Conservation (phyloP, 2,329 filamentous ascomycete genomes). For the Monosporascus sp. region DNA sequence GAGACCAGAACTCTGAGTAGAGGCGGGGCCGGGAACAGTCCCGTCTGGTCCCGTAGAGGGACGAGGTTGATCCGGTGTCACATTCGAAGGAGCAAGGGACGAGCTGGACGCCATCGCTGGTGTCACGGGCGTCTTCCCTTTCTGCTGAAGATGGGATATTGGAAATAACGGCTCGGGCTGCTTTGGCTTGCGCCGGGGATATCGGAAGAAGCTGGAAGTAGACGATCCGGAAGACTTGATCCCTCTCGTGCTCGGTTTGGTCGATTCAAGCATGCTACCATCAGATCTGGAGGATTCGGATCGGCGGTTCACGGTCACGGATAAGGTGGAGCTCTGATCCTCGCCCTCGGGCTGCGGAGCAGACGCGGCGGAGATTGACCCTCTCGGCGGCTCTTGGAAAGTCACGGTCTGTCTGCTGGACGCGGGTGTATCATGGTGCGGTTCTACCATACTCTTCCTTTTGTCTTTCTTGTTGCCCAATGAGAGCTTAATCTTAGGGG, state of each 20-base stretch:
- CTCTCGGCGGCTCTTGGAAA: constrained; percentile 50
- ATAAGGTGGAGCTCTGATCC: constrained; percentile 55
- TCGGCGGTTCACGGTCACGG: constrained; percentile 58
- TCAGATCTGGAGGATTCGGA: constrained; percentile 91
- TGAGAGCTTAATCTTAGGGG: constrained; percentile 11
- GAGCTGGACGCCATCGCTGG: constrained; percentile 34
- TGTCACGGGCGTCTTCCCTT: constrained; percentile 41
- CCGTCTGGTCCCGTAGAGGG: constrained; percentile 24
- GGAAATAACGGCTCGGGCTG: constrained; percentile 76
- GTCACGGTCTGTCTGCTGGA: constrained; percentile 42
- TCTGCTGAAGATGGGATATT: constrained; percentile 76
- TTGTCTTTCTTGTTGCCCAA: constrained; percentile 32
- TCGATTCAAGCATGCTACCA: constrained; percentile 65
- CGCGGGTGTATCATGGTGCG: constrained; percentile 30
- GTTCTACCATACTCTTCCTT: constrained; percentile 33
- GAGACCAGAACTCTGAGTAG: constrained; percentile 23
- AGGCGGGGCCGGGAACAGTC: constrained; percentile 30
- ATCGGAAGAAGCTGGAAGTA: constrained; percentile 65
- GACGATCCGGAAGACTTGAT: background rate
- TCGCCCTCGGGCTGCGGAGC: constrained; percentile 54
- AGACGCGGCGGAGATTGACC: constrained; percentile 26
- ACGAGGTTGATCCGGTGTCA: constrained; percentile 14
- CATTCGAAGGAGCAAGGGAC: constrained; percentile 32
- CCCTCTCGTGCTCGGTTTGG: constrained; percentile 51
- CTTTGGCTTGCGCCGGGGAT: constrained; percentile 71